Evolutionary conservation across 768 basidiomycete species (phyloP), one percentile per base, ranked within the genome.

Genomic region (Auricularia heimuer): DNA sequence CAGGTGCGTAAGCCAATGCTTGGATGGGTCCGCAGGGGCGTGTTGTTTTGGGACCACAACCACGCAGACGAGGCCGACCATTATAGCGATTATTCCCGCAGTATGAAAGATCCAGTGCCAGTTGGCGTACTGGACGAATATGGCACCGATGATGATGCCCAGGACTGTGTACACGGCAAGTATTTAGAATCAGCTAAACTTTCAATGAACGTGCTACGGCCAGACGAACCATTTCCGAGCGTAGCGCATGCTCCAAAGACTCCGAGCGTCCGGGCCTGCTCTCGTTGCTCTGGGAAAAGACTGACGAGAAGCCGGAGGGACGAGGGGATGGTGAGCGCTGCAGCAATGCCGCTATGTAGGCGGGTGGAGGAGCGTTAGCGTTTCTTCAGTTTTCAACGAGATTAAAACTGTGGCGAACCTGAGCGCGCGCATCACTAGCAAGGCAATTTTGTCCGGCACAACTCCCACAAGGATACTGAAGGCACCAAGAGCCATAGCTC

Each of bases 61-160:
- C 18, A 75, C n/a, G 61, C 75, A 71, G 2, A 69, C 63, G 18
- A 75, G 14, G 45, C 76, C 71, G 10, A 79, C 71, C 16, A 73
- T 68, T 4, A 76, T 62, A 42, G 75, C 70, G 42, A 83, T 64
- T 39, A 82, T 76, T 1, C 79, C 76, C 37, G 76, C 71, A 65
- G 80, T 76, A 70, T 79, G 82, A 69, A 85, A 84, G 24, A 83
- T 75, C 83, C 82, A 83, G 35, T 70, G 76, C 74, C 79, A 84
- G 11, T 78, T 76, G 2, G 73, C 72, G 37, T 71, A 77, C 51
- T 74, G 68, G 3, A 78, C 76, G 54, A 82, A 74, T 16, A 78
- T 33, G 2, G 80, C 81, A 8, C 81, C 81, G 16, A 81, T 74
- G 34, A 80, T 64, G n/a, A 80, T 69, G 1, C 80, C 80, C 47